These are phyloP conservation scores for Nakazawaea sp. DNA, from an alignment of 805 yeast genomes.

Conservation along the genomic window DNA sequence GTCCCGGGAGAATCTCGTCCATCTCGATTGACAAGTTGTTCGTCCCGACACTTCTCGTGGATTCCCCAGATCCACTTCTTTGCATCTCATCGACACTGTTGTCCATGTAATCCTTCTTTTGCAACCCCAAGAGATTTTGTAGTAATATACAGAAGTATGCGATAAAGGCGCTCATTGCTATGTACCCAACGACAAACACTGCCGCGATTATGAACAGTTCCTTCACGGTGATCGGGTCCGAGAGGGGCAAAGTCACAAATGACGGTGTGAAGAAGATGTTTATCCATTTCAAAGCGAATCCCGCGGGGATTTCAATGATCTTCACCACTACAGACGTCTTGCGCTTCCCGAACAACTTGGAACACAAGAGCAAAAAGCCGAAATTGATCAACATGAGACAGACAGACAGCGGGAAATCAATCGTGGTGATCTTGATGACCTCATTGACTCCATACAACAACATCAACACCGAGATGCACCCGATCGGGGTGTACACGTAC, in stretches of 20 bases:
- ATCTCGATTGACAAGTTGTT: constrained; percentile 6
- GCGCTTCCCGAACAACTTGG: constrained; percentile 28
- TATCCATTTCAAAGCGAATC: constrained; percentile 70
- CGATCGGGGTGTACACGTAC: constrained; percentile 41
- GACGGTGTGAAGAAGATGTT: constrained; percentile 75
- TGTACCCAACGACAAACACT: constrained; percentile 61
- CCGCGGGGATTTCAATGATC: constrained; percentile 52
- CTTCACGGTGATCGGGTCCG: constrained; percentile 54
- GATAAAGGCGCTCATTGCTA: constrained; percentile 41
- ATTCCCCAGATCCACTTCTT: neutral
- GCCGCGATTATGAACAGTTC: constrained; percentile 73
- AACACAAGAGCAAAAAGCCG: constrained; percentile 32
- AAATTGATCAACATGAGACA: constrained; percentile 60
- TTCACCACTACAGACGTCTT: constrained; percentile 20
- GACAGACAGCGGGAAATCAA: constrained; percentile 65
- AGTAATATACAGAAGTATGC: constrained; percentile 40
- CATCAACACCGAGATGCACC: constrained; percentile 36
- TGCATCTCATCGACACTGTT: neutral
- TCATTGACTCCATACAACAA: constrained; percentile 48
- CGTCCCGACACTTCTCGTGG: constrained; percentile 1
- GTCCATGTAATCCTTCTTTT: constrained; percentile 13
- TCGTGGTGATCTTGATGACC: constrained; percentile 35
- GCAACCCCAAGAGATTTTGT: constrained; percentile 23
- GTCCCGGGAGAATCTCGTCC: constrained; percentile 6
- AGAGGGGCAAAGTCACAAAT: constrained; percentile 62